Evolutionary conservation across 768 basidiomycete species (phyloP).

Genomic region (Fomitopsis serialis): DNA sequence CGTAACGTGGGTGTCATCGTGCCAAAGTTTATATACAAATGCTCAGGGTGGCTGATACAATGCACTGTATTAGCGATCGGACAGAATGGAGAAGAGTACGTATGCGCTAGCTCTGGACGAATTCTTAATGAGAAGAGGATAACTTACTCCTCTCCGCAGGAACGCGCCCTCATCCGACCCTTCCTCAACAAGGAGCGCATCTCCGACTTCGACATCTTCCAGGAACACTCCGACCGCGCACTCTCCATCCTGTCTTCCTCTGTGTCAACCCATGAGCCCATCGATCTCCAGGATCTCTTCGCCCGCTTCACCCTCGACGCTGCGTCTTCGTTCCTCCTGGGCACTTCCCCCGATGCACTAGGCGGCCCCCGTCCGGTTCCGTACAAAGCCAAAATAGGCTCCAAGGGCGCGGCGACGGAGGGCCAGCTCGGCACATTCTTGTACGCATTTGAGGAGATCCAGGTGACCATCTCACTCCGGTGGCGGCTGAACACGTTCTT

Average conservation of each 20-base stretch:
- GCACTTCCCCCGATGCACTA: conserved; percentile 34
- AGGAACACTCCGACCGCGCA: conserved; percentile 5
- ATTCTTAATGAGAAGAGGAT: not conserved
- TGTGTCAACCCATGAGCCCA: not conserved
- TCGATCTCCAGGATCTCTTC: conserved; percentile 28
- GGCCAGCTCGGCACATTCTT: conserved; percentile 25
- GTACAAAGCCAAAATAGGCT: conserved; percentile 16
- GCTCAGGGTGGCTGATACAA: no score
- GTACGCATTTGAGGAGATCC: conserved; percentile 35
- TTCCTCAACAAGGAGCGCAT: conserved; percentile 44
- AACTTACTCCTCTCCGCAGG: not conserved
- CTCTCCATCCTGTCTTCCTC: not conserved
- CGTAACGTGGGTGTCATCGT: not conserved
- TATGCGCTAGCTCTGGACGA: not conserved
- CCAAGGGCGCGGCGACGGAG: conserved; percentile 11
- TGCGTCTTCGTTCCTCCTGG: conserved; percentile 49
- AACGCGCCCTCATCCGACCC: conserved; percentile 58
- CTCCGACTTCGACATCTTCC: conserved; percentile 21
- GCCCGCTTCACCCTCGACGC: conserved; percentile 48
- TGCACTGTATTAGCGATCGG: no score
- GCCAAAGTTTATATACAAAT: no score
- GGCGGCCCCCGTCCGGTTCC: conserved; percentile 33
- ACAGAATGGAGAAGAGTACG: no score
- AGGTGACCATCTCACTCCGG: conserved; percentile 28
- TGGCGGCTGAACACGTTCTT: conserved; percentile 35